Evolutionary conservation across 208 protist species (phyloP), one percentile per base, ranked within the genome.

Genomic region (Leishmania gerbilli): DNA sequence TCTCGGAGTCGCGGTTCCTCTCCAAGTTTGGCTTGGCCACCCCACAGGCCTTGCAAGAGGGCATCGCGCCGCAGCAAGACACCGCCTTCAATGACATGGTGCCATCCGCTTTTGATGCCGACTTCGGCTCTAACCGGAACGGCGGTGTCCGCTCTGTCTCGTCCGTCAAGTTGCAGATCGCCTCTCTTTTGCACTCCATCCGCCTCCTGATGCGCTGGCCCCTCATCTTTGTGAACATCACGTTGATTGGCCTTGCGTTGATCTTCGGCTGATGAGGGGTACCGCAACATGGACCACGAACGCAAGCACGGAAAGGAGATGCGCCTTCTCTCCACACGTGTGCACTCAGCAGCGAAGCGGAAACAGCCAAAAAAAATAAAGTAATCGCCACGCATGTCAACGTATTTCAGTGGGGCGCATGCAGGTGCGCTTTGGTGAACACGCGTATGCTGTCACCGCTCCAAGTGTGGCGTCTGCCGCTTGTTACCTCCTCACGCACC

Each of bases 1-100:
- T 97, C 9, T 97, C 95, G 2, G 92, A 97, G 82, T 90, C 86
- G n/a, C 89, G 95, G 0, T 91, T 97, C 21, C 89, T 97, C 21
- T 77, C 87, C 17, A 93, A 92, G 62, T 92, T 95, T 45, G 95
- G 95, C 6, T 83, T 97, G 4, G 89, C 88, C 0, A 89, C 90
- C 11, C 64, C 85, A 17, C 67, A 74, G 8, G 82, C 79, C 47
- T 79, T 80, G 34, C 71, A 86, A 9, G 76, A 69, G 13, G 60
- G 62, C 17, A 55, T 62, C 56, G 74, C 75, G 31, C 51, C 68
- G 27, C 71, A 64, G 64, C 71, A 84, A 60, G 83, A 84, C 7
- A 67, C 76, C 19, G 71, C 51, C 56, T 83, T 86, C 69, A 83
- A 51, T 78, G 80, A 80, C n/a, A 80, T 76, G 45, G 62, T 51